Evolutionary conservation across 176 grass and related monocot species (phyloP).

Genomic region (Zea mays): Zm-B73-REFERENCE-NAM-5.0 NC_050096.1:200047001-200047500

Average conservation of each 20-base stretch:
- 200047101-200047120: slow-evolving; percentile 15
- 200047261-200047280: slow-evolving; percentile 49
- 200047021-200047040: not conserved
- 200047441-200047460: slow-evolving; percentile 45
- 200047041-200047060: slow-evolving; percentile 19
- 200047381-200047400: not conserved
- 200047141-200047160: slow-evolving; percentile 94
- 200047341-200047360: not conserved
- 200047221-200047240: slow-evolving; percentile 39
- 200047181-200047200: slow-evolving; percentile 65
- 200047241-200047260: slow-evolving; percentile 51
- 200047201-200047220: slow-evolving; percentile 55
- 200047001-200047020: slow-evolving; percentile 31
- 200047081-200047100: slow-evolving; percentile 19
- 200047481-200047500: slow-evolving; percentile 22
- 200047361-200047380: slow-evolving; percentile 18
- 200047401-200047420: slow-evolving; percentile 19
- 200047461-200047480: slow-evolving; percentile 71
- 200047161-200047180: slow-evolving; percentile 96
- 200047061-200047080: slow-evolving; percentile 15
- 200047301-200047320: not conserved
- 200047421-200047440: slow-evolving; percentile 64
- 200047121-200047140: slow-evolving; percentile 98
- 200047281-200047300: slow-evolving; percentile 60
- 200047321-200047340: not conserved